Percentiles rank a stretch among this genome's conserved stretches.
These are phyloP conservation scores for Fusarium sp. DNA, from an alignment of 2,329 filamentous ascomycete genomes.

Conservation along the genomic window DNA sequence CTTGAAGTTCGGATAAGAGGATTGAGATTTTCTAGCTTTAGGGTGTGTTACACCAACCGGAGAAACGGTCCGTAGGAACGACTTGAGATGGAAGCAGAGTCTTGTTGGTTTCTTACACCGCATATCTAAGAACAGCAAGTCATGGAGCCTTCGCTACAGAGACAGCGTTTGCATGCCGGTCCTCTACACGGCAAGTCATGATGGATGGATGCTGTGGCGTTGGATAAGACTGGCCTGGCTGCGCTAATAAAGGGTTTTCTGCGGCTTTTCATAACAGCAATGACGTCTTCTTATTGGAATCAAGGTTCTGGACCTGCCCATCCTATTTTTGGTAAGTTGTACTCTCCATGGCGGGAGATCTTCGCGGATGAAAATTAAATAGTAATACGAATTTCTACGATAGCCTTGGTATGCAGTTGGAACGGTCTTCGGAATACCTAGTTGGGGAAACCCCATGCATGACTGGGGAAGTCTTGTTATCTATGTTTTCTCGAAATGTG, in stretches of 20 bases:
- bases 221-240: conserved; percentile 11
- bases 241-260: conserved; percentile 35
- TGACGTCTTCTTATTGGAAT: conserved; percentile 40
- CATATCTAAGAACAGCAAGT: conserved; percentile 22
- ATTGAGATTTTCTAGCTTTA: not conserved
- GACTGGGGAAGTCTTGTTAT: conserved; percentile 18
- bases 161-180: conserved; percentile 36
- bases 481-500: conserved; percentile 24
- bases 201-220: conserved; percentile 30
- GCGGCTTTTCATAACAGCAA: conserved; percentile 21
- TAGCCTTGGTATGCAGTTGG: not conserved
- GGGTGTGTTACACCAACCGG: not conserved
- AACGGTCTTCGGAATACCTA: conserved; percentile 16
- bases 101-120: conserved; percentile 18
- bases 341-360: not conserved
- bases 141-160: conserved; percentile 26
- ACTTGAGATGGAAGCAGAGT: conserved; percentile 1
- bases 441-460: conserved; percentile 8
- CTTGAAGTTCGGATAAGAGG: conserved; percentile 9
- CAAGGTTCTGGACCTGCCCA: conserved; percentile 34
- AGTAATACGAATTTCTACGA: not conserved
- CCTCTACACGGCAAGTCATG: conserved; percentile 7
- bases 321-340: conserved; percentile 16
- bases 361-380: not conserved
- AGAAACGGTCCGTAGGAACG: conserved; percentile 11